Base-by-base conservation (phyloP, 2,329 filamentous ascomycete genomes). In the Neocucurbitaria cava region DNA sequence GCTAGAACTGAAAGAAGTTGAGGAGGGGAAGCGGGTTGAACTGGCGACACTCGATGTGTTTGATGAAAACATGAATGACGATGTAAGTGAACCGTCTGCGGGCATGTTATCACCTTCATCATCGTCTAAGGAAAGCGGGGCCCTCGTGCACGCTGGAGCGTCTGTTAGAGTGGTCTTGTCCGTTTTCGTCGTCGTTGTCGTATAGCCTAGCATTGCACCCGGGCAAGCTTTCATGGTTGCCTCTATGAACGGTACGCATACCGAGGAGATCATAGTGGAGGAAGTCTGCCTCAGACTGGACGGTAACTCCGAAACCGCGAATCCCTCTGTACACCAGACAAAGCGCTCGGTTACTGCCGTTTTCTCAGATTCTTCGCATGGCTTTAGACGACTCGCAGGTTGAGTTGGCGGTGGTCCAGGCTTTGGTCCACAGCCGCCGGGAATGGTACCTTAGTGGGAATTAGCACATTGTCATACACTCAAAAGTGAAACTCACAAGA, bases 101-200 rank as follows among this genome's bases (percentile, higher is more conserved):
- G 54, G 55, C 24, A 58, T 60, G 38, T 71, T 68, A 26, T 66
- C 57, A 2, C 69, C 69, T 38, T 71, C 61, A 26, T 71, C 68
- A n/a, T 72, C 68, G 36, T 73, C 67, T 0, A 72, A 52, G n/a
- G 49, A 58, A 4, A 72, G 57, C 6, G 66, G 59, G 8, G 57
- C 65, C 3, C 51, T 47, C 5, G 63, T 67, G 30, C 70, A 73
- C 11, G 57, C 56, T 17, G 58, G 60, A 11, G 31, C 54, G 18
- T 58, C 54, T 18, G 28, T 52, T 7, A 40, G 47, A 31, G 49
- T 58, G n/a, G 31, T 50, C 13, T 41, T 61, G 15, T 43, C 39
- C 0, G 57, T 62, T 1, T 42, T 36, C 1, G 58, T 61, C 1
- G 62, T 59, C 1, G 64, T 67, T 9, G 54, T 61, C 6, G 54